Conservation (phyloP, 129 eudicot species). For the Centrapalus pauciflorus region DNA sequence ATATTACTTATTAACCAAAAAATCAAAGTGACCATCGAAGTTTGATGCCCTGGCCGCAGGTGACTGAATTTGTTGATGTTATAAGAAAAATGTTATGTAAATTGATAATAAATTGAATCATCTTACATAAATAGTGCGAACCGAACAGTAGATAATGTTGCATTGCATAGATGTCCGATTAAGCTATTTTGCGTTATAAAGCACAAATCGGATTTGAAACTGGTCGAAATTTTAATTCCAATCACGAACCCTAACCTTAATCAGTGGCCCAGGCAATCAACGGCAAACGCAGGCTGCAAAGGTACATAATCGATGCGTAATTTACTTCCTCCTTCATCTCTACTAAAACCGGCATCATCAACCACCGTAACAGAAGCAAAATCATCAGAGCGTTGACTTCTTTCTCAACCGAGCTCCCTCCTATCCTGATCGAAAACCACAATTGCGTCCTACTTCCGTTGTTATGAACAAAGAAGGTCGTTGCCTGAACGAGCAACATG, state of each 20-base stretch:
- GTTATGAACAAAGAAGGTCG: constrained; percentile 1
- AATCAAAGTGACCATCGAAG: too few relatives aligned
- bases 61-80: too few relatives aligned
- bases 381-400: constrained; percentile 25
- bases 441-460: constrained; percentile 19
- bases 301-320: constrained; percentile 17
- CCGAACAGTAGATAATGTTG: too few relatives aligned
- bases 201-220: not conserved
- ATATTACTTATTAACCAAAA: too few relatives aligned
- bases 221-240: not conserved
- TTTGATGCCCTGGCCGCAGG: too few relatives aligned
- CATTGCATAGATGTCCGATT: too few relatives aligned
- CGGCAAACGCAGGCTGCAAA: constrained; percentile 25
- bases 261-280: constrained; percentile 19
- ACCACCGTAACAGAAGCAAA: constrained; percentile 19
- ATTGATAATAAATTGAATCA: too few relatives aligned
- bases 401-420: constrained; percentile 27
- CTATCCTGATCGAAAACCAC: constrained; percentile 24
- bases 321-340: constrained; percentile 24
- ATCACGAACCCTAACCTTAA: constrained; percentile 15
- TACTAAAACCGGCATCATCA: constrained; percentile 8
- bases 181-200: too few relatives aligned
- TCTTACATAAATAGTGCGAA: too few relatives aligned
- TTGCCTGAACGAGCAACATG: constrained; percentile 24
- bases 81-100: too few relatives aligned